Base-by-base conservation (phyloP, 1,139 yeast species). In the Geotrichum candidum region DNA sequence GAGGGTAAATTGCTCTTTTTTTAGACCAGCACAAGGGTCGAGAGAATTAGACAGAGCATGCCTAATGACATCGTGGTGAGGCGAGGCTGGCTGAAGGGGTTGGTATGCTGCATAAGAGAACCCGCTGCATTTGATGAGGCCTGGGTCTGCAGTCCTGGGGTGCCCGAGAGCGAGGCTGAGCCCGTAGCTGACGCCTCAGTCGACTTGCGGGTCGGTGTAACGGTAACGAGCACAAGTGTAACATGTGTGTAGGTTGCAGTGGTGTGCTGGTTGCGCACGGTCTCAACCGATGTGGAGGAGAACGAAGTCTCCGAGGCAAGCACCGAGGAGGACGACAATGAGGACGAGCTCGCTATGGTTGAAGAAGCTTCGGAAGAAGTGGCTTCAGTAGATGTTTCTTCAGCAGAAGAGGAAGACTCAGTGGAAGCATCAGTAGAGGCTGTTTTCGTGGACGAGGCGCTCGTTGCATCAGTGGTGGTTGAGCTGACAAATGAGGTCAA, bases 181-280 rank as follows among this genome's bases (percentile, higher is more conserved):
- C 33, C 10, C 31, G 52, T 22, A 18, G 51, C n/a, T 4, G 38
- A 22, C 11, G 51, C 4, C 27, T 7, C 51, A 22, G 51, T 11
- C 23, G 51, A 10, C 18, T 51, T 53, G 13, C 23, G 25, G 52
- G 54, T 33, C 5, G 61, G 61, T 9, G 53, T 51, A 11, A 59
- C 55, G 15, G 61, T 59, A 18, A 54, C 58, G 25, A 59, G 25
- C 10, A 59, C 61, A 41, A 48, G 54, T 23, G 61, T 59, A 38
- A 59, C 61, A 15, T 59, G 55, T 22, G 61, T 59, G n/a, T 25
- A 48, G 4, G 58, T 55, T 2, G 61, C 61, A 6, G 61, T 59
- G n/a, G 61, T 59, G 27, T 59, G 61, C 33, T 52, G 46, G 51
- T 59, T 56, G n/a, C 29, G 38, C 13, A 59, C 51, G 2, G 57